These are phyloP conservation scores for Chlamydomonas sphaeroides DNA, from an alignment of 139 green algal species.

Conservation along the genomic window DNA sequence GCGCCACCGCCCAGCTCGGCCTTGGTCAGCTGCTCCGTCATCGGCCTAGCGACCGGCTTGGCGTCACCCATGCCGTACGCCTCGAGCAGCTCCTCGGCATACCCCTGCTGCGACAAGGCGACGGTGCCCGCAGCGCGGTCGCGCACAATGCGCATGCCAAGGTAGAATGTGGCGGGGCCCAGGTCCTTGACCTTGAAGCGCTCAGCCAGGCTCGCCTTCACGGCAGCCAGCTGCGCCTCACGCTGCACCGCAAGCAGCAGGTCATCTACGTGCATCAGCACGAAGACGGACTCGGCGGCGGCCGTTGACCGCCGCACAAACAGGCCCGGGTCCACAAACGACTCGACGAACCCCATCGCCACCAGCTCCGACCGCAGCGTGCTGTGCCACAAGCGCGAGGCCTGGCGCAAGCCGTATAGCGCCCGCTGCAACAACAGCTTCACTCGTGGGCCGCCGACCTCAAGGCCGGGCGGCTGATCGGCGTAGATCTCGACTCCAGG, in stretches of 20 bases:
- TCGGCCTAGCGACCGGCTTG: too few species aligned
- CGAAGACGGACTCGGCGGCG: background rate
- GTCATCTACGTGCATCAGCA: constrained; percentile 42
- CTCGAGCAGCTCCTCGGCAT: background rate
- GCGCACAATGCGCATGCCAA: constrained; percentile 13
- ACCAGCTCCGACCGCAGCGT: constrained; percentile 44
- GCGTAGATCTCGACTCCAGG: constrained; percentile 38
- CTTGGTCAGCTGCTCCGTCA: background rate
- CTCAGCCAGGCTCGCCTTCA: background rate
- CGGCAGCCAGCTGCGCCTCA: background rate
- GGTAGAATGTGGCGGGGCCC: background rate
- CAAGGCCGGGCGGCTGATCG: constrained; percentile 44
- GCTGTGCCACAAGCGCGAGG: constrained; percentile 57
- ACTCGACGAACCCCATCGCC: constrained; percentile 41
- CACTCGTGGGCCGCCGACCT: background rate
- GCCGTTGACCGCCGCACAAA: constrained; percentile 31
- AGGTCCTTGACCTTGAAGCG: constrained; percentile 11
- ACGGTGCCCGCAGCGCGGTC: background rate
- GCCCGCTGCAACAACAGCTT: constrained; percentile 6
- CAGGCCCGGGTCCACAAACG: constrained; percentile 49
- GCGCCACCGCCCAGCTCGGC: background rate
- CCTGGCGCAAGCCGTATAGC: constrained; percentile 61
- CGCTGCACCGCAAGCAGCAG: background rate
- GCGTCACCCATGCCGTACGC: background rate
- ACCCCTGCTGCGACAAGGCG: background rate